Evolutionary conservation across 148 eudicot species (phyloP), one percentile per base, ranked within the genome.

Genomic region (Silene conica): DNA sequence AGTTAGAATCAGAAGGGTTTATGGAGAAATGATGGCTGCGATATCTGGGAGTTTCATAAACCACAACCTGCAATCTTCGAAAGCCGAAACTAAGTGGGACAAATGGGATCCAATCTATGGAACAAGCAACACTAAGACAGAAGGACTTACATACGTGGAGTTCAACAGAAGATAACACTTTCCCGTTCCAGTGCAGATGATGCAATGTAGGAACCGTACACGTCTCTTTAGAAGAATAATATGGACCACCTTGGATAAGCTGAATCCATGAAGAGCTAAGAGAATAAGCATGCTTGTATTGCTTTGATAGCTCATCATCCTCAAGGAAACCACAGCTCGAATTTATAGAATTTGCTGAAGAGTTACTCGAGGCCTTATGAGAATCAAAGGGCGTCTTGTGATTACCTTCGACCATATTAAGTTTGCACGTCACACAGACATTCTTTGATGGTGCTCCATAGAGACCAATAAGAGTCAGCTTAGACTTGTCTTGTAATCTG

Each of bases 91-190:
- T 74, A 73, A 78, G 76, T 59, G 58, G 21, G 69, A 76, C 26
- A 50, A 23, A 64, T 55, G 21, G n/a, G 21, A 61, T 62, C 20
- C 74, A 79, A 80, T 46, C 38, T 69, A 23, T 34, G 4, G 52
- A 73, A 31, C 25, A 75, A 78, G 74, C 72, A 75, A 76, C 26
- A 69, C 16, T 58, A 79, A 74, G 85, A 80, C 22, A 79, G 76
- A 60, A 79, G 31, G 92, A 95, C 97, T 90, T 92, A 90, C 99
- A 95, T 95, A 95, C 99, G 90, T 95, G 96, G 79, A 95, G 89
- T 85, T 90, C 89, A 78, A 85, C 77, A 45, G 80, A 69, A 67
- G 86, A 78, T 14, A 80, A 54, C 57, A 72, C 71, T 58, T 74
- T 63, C 55, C 89, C 82, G 18, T 82, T 75, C 91, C 84, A 84